Base-by-base conservation (phyloP, 495 filamentous ascomycete species). In the Aspergillus biplanus region DNA sequence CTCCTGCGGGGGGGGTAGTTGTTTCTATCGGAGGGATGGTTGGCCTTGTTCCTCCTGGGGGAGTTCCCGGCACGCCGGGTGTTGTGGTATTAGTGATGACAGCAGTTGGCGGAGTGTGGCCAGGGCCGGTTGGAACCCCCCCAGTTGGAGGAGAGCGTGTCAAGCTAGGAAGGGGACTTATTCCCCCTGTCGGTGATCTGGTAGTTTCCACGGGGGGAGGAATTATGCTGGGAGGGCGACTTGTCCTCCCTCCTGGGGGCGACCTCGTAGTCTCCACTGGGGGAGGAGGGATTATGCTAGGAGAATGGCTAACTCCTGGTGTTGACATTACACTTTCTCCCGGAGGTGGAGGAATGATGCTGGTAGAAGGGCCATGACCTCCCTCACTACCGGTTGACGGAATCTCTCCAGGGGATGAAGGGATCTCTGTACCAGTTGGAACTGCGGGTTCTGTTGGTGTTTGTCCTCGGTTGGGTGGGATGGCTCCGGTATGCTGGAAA, bases 401-500 rank as follows among this genome's bases (percentile, higher is more conserved):
- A 27, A 50, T 27, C 47, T 50, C 47, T 27, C 47, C 47, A 50
- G 7, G 4, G 27, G 32, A 16, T 54, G 12, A 32, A 33, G 52
- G 47, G n/a, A 18, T 8, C 16, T 27, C 47, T 21, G n/a, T 18
- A 50, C 16, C 27, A 4, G 47, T n/a, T 21, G 52, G 27, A 15
- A 34, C 8, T 27, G 52, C 21, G 12, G 31, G 13, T 32, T 34
- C 27, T 34, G 52, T 9, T 13, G 52, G 4, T 15, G 27, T 4
- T 33, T 33, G 52, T 7, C 27, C 52, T 56, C 49, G 61, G 33
- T 18, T 50, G 6, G 16, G 16, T 18, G 53, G 61, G 21, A 56
- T n/a, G 52, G 61, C 61, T 27, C 46, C 46, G 5, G 61, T 44
- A 8, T 63, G 61, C 39, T 57, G 53, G 7, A 63, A 33, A 34